Evolutionary conservation across 164 flowering plant genomes (phyloP).

Genomic region (Stephania japonica): DNA sequence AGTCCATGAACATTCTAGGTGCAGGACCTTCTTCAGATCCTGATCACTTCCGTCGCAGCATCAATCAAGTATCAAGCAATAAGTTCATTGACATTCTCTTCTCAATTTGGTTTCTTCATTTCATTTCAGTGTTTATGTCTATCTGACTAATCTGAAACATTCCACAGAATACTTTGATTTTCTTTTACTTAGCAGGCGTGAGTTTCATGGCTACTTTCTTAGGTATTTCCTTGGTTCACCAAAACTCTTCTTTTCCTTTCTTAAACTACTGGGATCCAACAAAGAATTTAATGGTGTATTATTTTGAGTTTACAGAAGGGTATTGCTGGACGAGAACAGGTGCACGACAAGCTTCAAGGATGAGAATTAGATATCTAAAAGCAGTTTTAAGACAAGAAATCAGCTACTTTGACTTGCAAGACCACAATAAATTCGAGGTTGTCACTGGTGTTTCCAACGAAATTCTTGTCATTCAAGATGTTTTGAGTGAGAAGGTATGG

Average conservation of each 20-base stretch:
- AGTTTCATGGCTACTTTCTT: constrained; percentile 33
- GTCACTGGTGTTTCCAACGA: constrained; percentile 73
- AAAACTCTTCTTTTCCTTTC: neutral
- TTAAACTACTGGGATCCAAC: neutral
- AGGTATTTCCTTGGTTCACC: neutral
- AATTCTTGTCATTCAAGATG: constrained; percentile 71
- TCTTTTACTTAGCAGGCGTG: constrained; percentile 39
- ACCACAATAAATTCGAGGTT: constrained; percentile 60
- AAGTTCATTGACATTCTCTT: too few relatives aligned
- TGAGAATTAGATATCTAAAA: constrained; percentile 63
- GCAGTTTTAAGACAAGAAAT: constrained; percentile 85
- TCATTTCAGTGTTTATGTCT: neutral
- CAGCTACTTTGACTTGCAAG: constrained; percentile 72
- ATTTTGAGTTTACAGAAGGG: constrained; percentile 42
- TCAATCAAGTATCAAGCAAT: constrained; percentile 12
- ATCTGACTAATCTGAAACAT: neutral
- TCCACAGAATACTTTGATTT: constrained; percentile 37
- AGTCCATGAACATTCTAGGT: constrained; percentile 21
- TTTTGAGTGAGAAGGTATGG: constrained; percentile 67
- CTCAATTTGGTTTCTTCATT: neutral
- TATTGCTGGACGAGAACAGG: constrained; percentile 88
- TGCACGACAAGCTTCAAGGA: constrained; percentile 66
- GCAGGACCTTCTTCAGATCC: constrained; percentile 6
- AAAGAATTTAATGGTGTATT: neutral
- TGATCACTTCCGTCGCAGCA: constrained; percentile 1